These are phyloP conservation scores for Aspergillus nanangensis DNA, from an alignment of 495 filamentous ascomycete genomes.

Conservation along the genomic window DNA sequence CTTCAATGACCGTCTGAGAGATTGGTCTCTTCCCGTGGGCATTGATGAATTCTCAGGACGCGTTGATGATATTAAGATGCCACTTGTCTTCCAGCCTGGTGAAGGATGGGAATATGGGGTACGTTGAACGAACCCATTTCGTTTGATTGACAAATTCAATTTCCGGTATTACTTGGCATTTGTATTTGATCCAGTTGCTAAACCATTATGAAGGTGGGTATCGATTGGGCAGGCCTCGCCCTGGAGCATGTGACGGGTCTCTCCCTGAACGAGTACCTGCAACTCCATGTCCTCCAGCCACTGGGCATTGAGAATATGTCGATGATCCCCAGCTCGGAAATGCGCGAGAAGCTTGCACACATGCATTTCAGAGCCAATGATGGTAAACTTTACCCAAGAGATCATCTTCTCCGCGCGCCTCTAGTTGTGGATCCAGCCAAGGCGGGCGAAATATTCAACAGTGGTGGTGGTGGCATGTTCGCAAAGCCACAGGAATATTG, in stretches of 20 bases:
- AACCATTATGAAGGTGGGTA: too few relatives aligned
- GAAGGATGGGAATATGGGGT: conserved; percentile 54
- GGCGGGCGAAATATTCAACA: conserved; percentile 34
- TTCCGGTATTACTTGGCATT: too few relatives aligned
- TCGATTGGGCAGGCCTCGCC: conserved; percentile 58
- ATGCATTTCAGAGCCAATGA: conserved; percentile 44
- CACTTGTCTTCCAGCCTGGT: conserved; percentile 56
- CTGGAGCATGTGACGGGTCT: conserved; percentile 48
- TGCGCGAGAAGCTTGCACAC: conserved; percentile 44
- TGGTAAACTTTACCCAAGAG: conserved; percentile 31
- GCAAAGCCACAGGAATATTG: conserved; percentile 51
- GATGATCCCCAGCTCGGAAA: conserved; percentile 49
- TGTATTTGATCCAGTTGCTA: too few relatives aligned
- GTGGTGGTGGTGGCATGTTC: conserved; percentile 54
- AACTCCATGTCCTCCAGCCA: conserved; percentile 52
- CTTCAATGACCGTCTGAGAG: conserved; percentile 46
- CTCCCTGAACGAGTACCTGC: conserved; percentile 52
- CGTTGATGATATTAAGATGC: conserved; percentile 34
- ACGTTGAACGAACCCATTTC: too few relatives aligned
- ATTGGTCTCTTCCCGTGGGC: conserved; percentile 42
- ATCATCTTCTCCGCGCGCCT: conserved; percentile 44
- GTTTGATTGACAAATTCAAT: too few relatives aligned
- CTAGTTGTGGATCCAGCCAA: conserved; percentile 12
- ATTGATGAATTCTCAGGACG: conserved; percentile 51
- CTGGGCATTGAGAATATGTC: conserved; percentile 48